Conservation (phyloP, 2,329 filamentous ascomycete genomes). For the Fusarium pilosicola region DNA sequence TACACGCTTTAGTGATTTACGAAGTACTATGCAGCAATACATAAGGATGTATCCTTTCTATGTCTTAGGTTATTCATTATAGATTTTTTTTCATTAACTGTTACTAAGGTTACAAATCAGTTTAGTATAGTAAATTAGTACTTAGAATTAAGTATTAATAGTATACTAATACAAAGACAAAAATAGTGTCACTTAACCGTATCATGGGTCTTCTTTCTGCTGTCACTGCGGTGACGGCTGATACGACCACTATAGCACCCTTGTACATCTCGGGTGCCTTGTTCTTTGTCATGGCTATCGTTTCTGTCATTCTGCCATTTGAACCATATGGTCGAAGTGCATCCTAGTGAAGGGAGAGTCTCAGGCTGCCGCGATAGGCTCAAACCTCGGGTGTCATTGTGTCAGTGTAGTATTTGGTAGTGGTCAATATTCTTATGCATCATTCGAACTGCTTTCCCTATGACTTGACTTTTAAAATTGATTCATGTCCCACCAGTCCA, state of each 20-base stretch:
- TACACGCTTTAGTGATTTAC: too few species aligned
- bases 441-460: too few species aligned
- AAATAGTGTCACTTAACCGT: constrained; percentile 54
- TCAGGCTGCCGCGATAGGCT: rapidly evolving
- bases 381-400: rapidly evolving
- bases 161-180: too few species aligned
- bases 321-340: constrained; percentile 63
- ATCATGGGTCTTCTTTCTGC: constrained; percentile 23
- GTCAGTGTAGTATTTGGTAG: neutral
- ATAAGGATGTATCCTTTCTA: too few species aligned
- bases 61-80: too few species aligned
- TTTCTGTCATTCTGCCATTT: constrained; percentile 70
- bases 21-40: too few species aligned
- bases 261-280: constrained; percentile 74
- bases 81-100: too few species aligned
- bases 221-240: constrained; percentile 55
- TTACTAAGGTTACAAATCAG: too few species aligned
- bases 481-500: constrained; percentile 30
- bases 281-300: constrained; percentile 67
- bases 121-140: too few species aligned
- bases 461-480: neutral
- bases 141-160: too few species aligned
- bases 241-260: constrained; percentile 69
- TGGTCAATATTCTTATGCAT: too few species aligned
- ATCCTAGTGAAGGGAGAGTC: neutral